A percentile compares a stretch with the other conserved stretches of the same genome.
These are phyloP conservation scores for Ceratobasidium theobromae DNA, from an alignment of 1,284 basidiomycete species.

Conservation along the genomic window DNA sequence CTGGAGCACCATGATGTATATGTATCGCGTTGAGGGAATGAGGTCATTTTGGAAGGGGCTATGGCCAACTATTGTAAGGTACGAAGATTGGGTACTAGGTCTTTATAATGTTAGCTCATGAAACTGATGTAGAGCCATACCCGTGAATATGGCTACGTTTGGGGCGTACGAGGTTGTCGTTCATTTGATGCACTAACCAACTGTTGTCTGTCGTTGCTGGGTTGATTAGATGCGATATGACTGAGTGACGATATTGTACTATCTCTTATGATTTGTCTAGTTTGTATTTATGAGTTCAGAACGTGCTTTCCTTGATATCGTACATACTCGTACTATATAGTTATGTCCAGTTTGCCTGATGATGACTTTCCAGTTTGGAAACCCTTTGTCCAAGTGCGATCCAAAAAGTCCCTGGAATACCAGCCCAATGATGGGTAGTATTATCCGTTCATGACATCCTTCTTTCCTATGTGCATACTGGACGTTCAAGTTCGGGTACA, in stretches of 20 bases:
- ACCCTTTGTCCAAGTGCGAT: neutral
- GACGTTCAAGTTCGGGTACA: no score
- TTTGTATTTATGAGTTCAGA: neutral
- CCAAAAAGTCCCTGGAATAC: no score
- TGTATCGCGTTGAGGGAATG: slow-evolving; percentile 65
- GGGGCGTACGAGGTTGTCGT: slow-evolving; percentile 55
- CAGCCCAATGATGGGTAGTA: neutral
- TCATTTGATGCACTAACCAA: slow-evolving; percentile 41
- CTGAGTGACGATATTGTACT: neutral
- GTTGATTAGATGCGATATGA: neutral
- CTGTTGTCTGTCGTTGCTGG: slow-evolving; percentile 33
- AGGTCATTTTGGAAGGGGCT: slow-evolving; percentile 74
- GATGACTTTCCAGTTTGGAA: no score
- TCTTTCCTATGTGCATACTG: no score
- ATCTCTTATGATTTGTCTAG: neutral
- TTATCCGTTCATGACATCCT: neutral
- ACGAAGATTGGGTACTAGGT: slow-evolving; percentile 40
- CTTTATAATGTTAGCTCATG: neutral
- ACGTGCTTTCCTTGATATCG: neutral
- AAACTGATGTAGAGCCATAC: slow-evolving; percentile 45
- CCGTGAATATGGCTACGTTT: slow-evolving; percentile 62
- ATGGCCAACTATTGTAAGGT: slow-evolving; percentile 77
- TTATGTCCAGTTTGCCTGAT: no score
- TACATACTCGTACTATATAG: no score
- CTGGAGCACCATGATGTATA: slow-evolving; percentile 57